Conservation (phyloP, 176 grass and related monocot species). For the Carex myosuroides region DNA sequence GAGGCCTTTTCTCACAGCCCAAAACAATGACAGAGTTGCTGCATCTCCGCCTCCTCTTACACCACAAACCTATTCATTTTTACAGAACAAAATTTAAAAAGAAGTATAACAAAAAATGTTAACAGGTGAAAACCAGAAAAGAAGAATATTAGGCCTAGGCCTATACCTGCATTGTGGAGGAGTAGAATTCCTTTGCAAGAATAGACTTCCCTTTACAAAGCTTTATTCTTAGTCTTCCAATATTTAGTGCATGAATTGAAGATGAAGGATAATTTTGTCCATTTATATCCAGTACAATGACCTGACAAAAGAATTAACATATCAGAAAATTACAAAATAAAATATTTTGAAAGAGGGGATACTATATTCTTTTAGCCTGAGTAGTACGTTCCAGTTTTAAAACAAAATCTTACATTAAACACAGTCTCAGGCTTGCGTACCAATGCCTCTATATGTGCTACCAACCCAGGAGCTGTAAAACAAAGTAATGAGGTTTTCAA, state of each 20-base stretch:
- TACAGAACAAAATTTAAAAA: background rate
- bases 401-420: conserved; percentile 59
- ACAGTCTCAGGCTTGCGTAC: conserved; percentile 60
- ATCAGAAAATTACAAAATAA: background rate
- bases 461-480: conserved; percentile 64
- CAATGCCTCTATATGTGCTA: conserved; percentile 58
- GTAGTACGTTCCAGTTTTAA: background rate
- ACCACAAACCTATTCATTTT: conserved; percentile 50
- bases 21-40: conserved; percentile 49
- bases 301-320: conserved; percentile 31
- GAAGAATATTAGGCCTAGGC: background rate
- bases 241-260: conserved; percentile 55
- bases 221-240: conserved; percentile 66
- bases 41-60: conserved; percentile 72
- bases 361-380: background rate
- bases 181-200: conserved; percentile 83
- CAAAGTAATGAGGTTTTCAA: background rate
- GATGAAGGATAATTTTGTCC: conserved; percentile 51
- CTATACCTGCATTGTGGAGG: conserved; percentile 71
- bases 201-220: conserved; percentile 61
- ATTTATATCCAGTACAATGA: conserved; percentile 60
- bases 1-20: conserved; percentile 51
- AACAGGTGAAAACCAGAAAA: background rate
- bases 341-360: background rate
- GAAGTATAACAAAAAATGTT: background rate